A percentile compares a stretch with the other conserved stretches of the same genome.
Evolutionary conservation across 129 eudicot species (phyloP).

Genomic region (Centella asiatica): DNA sequence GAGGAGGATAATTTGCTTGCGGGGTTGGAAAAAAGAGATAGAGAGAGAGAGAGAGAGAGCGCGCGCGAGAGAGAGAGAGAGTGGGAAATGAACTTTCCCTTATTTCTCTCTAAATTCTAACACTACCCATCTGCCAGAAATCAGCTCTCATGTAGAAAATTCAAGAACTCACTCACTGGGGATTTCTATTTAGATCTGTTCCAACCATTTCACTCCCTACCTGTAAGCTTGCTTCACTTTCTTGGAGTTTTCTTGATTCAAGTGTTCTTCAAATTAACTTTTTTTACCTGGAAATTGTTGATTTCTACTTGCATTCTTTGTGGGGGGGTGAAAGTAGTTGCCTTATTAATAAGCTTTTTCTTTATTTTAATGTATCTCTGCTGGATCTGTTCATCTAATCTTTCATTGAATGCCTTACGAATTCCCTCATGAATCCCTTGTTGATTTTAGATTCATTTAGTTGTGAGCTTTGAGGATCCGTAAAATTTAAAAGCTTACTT

Average conservation of each 20-base stretch:
- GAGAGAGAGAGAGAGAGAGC: not conserved
- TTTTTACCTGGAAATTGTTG: not conserved
- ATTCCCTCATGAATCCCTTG: too few species aligned
- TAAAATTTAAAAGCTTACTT: too few species aligned
- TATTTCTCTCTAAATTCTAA: not conserved
- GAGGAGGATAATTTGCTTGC: slow-evolving; percentile 7
- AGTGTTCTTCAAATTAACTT: not conserved
- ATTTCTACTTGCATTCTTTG: not conserved
- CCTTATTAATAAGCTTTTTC: not conserved
- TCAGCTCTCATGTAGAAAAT: slow-evolving; percentile 4
- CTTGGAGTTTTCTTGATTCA: slow-evolving; percentile 3
- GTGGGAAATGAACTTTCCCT: not conserved
- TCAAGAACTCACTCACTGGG: slow-evolving; percentile 12
- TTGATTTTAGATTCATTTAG: too few species aligned
- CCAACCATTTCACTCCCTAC: not conserved
- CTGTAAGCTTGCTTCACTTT: not conserved
- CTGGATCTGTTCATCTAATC: too few species aligned
- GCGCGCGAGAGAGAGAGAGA: slow-evolving; percentile 3
- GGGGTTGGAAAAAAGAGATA: slow-evolving; percentile 2
- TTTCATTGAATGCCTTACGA: too few species aligned
- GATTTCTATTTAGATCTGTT: slow-evolving; percentile 7
- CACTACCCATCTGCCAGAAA: slow-evolving; percentile 1
- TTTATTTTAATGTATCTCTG: not conserved
- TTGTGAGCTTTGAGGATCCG: too few species aligned
- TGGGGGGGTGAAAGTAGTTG: not conserved